Conservation (phyloP, 495 filamentous ascomycete genomes). For the Polyplosphaeria fusca region DNA sequence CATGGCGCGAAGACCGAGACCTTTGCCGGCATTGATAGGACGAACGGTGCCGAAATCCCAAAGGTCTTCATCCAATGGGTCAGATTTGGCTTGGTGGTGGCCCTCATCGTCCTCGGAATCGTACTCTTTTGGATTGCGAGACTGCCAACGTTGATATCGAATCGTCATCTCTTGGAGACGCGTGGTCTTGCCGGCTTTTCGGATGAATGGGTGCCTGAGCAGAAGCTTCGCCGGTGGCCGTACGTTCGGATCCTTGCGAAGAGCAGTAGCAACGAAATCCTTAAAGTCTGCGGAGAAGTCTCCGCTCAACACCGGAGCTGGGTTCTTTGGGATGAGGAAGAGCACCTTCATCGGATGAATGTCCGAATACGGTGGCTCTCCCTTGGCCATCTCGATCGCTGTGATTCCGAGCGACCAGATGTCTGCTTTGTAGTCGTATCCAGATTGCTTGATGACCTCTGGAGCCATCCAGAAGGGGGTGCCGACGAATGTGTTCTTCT, state of each 20-base stretch:
- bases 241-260: conserved; percentile 83
- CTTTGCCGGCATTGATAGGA: conserved; percentile 57
- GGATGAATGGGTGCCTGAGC: conserved; percentile 84
- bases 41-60: conserved; percentile 96
- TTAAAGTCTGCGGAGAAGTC: conserved; percentile 89
- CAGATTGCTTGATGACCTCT: conserved; percentile 96
- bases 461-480: conserved; percentile 99
- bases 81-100: conserved; percentile 21
- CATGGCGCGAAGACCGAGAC: conserved; percentile 59
- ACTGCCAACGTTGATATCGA: conserved; percentile 79
- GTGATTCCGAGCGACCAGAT: conserved; percentile 99
- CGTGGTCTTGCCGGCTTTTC: conserved; percentile 82
- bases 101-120: conserved; percentile 56
- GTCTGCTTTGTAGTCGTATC: conserved; percentile 97
- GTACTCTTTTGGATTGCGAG: conserved; percentile 51
- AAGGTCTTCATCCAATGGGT: conserved; percentile 65
- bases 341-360: conserved; percentile 99
- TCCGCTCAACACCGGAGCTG: conserved; percentile 76
- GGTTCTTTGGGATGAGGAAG: conserved; percentile 94
- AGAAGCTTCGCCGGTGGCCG: conserved; percentile 84
- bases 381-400: conserved; percentile 85
- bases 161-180: conserved; percentile 92
- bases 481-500: conserved; percentile 98
- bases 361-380: conserved; percentile 92
- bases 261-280: conserved; percentile 84